Percentiles rank a stretch among this genome's conserved stretches.
Conservation (phyloP, 345 rosid genomes). For the Hypericum androsaemum region DNA sequence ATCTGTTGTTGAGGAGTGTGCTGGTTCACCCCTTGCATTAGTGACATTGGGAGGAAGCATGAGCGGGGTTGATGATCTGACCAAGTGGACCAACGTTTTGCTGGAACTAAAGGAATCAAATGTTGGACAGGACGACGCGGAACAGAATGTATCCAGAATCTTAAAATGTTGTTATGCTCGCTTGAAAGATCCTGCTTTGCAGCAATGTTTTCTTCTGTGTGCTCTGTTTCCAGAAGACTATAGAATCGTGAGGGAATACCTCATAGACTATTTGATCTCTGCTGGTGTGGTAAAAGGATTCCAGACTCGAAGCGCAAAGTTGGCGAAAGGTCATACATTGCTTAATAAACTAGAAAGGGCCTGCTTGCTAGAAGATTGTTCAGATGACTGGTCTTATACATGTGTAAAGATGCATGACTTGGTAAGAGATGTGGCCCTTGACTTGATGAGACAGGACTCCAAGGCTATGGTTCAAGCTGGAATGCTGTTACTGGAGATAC, state of each 20-base stretch:
- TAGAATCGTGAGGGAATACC: not conserved
- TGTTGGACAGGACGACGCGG: not conserved
- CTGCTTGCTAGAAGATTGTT: not conserved
- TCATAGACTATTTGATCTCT: constrained; percentile 13
- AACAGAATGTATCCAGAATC: not conserved
- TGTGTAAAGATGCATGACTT: constrained; percentile 2
- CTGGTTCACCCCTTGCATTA: constrained; percentile 15
- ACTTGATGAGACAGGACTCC: not conserved
- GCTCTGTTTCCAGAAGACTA: constrained; percentile 17
- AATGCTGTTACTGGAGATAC: not conserved
- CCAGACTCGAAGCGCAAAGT: constrained; percentile 3
- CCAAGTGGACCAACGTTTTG: constrained; percentile 13
- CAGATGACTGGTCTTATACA: not conserved
- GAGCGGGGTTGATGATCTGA: constrained; percentile 12
- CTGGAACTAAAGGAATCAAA: constrained; percentile 1
- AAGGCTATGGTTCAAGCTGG: constrained; percentile 3
- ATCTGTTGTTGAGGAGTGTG: constrained; percentile 11
- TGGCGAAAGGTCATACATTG: constrained; percentile 9
- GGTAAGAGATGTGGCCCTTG: constrained; percentile 5
- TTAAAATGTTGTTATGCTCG: constrained; percentile 11
- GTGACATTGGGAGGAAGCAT: constrained; percentile 6
- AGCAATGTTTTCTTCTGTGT: constrained; percentile 18
- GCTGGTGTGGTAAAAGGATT: constrained; percentile 16
- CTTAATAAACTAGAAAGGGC: constrained; percentile 11
- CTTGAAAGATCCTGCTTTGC: constrained; percentile 8